Evolutionary conservation across 202 grass and related monocot species (phyloP).

Genomic region (Panicum hallii): DNA sequence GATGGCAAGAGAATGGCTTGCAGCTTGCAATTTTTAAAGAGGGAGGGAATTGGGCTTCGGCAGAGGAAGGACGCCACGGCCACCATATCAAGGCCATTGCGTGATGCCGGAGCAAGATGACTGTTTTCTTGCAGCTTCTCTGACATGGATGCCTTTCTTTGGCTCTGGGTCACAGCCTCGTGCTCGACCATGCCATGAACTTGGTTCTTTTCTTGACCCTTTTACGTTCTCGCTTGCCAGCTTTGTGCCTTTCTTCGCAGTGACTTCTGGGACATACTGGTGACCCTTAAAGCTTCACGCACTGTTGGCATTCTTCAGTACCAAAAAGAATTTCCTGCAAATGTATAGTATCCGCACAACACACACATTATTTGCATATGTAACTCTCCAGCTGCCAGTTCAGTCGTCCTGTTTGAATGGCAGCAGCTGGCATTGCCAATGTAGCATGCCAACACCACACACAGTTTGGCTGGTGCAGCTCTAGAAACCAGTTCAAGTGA

Average conservation of each 20-base stretch:
- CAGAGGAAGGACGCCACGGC: neutral
- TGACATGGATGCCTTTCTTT: conserved; percentile 51
- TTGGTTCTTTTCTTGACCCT: conserved; percentile 58
- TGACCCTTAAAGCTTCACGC: neutral
- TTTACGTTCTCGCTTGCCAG: conserved; percentile 40
- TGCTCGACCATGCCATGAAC: conserved; percentile 17
- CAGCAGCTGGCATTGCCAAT: neutral
- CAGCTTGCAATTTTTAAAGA: conserved; percentile 26
- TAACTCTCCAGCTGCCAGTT: neutral
- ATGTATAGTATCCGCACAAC: neutral
- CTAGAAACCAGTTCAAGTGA: neutral
- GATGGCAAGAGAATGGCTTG: neutral
- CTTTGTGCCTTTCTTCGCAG: conserved; percentile 63
- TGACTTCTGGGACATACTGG: conserved; percentile 40
- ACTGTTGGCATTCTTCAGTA: neutral
- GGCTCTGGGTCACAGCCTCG: conserved; percentile 3
- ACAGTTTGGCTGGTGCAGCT: neutral
- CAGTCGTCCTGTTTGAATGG: neutral
- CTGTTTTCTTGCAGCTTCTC: neutral
- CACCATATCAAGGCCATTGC: conserved; percentile 11
- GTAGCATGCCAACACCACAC: conserved; percentile 17
- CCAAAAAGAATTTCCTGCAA: neutral
- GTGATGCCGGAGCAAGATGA: conserved; percentile 34
- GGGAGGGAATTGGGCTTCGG: neutral
- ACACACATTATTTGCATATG: neutral